Conservation (phyloP, 2,329 filamentous ascomycete species). For the Cordyceps sp. region DNA sequence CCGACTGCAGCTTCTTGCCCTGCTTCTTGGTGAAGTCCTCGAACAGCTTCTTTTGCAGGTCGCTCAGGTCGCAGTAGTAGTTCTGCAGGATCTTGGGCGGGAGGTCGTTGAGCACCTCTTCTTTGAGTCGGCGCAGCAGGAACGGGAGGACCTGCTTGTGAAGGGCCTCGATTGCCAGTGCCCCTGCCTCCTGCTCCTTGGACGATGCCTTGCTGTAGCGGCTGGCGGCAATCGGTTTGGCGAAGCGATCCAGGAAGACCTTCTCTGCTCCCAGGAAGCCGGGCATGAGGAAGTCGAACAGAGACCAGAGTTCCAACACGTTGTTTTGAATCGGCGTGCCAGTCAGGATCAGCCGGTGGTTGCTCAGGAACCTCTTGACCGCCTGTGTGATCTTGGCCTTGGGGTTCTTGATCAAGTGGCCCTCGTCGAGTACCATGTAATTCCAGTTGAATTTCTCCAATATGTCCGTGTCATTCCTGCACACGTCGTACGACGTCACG, state of each 20-base stretch:
- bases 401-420: conserved; percentile 96
- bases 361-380: conserved; percentile 77
- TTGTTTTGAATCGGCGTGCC: conserved; percentile 98
- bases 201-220: conserved; percentile 95
- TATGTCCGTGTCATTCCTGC: conserved; percentile 82
- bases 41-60: conserved; percentile 86
- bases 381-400: conserved; percentile 91
- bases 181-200: conserved; percentile 94
- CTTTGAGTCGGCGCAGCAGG: conserved; percentile 86
- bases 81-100: conserved; percentile 98
- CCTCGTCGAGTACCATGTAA: conserved; percentile 92
- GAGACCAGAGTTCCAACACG: conserved; percentile 87
- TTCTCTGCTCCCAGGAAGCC: conserved; percentile 89
- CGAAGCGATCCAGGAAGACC: conserved; percentile 90
- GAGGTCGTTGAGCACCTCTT: conserved; percentile 90
- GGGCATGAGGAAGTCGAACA: conserved; percentile 98
- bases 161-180: conserved; percentile 89
- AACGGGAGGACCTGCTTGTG: conserved; percentile 98
- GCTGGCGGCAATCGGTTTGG: conserved; percentile 86
- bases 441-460: conserved; percentile 82
- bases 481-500: conserved; percentile 96
- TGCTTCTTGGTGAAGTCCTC: conserved; percentile 94
- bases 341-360: conserved; percentile 89
- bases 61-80: conserved; percentile 96
- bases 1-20: conserved; percentile 69